Conservation (phyloP, 208 protist genomes). For the Leishmania turanica region DNA sequence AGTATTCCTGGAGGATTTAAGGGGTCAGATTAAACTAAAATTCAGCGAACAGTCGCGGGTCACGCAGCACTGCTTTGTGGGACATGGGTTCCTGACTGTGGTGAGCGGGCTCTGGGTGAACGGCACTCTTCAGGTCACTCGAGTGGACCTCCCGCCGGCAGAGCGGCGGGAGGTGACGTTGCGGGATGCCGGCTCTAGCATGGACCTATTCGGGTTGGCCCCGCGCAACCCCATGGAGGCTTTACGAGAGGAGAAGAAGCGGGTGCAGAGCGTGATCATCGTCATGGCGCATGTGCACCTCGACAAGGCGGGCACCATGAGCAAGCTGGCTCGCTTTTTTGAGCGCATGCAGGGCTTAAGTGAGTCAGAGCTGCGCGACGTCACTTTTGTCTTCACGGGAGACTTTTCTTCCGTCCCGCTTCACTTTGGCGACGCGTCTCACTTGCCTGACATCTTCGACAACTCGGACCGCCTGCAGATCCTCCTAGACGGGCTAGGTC, state of each 20-base stretch:
- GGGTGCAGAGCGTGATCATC: conserved; percentile 75
- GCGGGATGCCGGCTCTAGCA: conserved; percentile 45
- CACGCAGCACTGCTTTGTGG: conserved; percentile 49
- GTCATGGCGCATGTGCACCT: conserved; percentile 85
- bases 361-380: conserved; percentile 75
- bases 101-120: conserved; percentile 65
- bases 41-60: conserved; percentile 30
- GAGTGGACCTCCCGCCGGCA: conserved; percentile 73
- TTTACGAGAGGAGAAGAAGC: conserved; percentile 57
- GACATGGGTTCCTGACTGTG: conserved; percentile 70
- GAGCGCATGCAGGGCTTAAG: conserved; percentile 81
- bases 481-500: conserved; percentile 55
- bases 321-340: conserved; percentile 66
- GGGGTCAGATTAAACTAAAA: conserved; percentile 50
- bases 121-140: conserved; percentile 40
- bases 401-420: conserved; percentile 77
- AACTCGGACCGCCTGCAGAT: conserved; percentile 55
- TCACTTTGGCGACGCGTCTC: conserved; percentile 75
- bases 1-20: conserved; percentile 75
- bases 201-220: conserved; percentile 76
- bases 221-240: conserved; percentile 53
- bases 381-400: conserved; percentile 81
- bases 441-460: conserved; percentile 75
- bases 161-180: conserved; percentile 74
- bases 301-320: conserved; percentile 66